Evolutionary conservation across 2,329 filamentous ascomycete genomes (phyloP).

Genomic region (Xylaria multiplex): DNA sequence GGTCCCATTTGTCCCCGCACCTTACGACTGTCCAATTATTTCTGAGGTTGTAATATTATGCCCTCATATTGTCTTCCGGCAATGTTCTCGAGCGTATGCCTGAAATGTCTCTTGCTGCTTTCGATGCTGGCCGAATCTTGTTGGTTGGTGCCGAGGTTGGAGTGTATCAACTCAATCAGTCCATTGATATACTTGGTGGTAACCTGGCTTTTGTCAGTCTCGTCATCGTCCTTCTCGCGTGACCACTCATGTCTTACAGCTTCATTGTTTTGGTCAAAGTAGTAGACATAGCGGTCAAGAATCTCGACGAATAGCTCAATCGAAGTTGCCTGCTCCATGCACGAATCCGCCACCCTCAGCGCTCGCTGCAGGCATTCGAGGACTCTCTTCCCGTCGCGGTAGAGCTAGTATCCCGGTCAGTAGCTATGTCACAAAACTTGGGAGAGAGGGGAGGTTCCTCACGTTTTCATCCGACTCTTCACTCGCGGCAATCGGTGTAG

Average conservation of each 20-base stretch:
- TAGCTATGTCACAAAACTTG: not conserved
- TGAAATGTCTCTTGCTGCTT: slow-evolving; percentile 91
- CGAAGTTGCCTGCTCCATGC: slow-evolving; percentile 97
- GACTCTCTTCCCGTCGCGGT: slow-evolving; percentile 96
- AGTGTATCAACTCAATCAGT: slow-evolving; percentile 97
- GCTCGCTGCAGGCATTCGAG: slow-evolving; percentile 96
- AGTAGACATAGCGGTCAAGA: slow-evolving; percentile 97
- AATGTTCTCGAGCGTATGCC: slow-evolving; percentile 95
- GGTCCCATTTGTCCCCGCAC: not conserved
- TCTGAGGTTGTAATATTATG: slow-evolving; percentile 75
- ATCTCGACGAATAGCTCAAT: slow-evolving; percentile 99
- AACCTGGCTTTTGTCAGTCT: slow-evolving; percentile 58
- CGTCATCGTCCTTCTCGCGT: not conserved
- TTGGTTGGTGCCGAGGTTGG: slow-evolving; percentile 87
- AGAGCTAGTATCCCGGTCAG: slow-evolving; percentile 67
- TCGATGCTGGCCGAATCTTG: slow-evolving; percentile 85
- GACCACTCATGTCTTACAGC: slow-evolving; percentile 64
- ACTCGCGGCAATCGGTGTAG: slow-evolving; percentile 80
- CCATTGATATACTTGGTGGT: slow-evolving; percentile 98
- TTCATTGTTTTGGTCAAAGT: slow-evolving; percentile 99
- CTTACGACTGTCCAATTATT: slow-evolving; percentile 36
- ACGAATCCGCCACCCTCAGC: slow-evolving; percentile 94
- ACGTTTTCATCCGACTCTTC: slow-evolving; percentile 77
- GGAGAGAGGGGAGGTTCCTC: slow-evolving; percentile 12
- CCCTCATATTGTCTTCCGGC: slow-evolving; percentile 91